phyloP scores from a whole-genome alignment of 441 rosid genomes.

The Populus hybrid region DNA sequence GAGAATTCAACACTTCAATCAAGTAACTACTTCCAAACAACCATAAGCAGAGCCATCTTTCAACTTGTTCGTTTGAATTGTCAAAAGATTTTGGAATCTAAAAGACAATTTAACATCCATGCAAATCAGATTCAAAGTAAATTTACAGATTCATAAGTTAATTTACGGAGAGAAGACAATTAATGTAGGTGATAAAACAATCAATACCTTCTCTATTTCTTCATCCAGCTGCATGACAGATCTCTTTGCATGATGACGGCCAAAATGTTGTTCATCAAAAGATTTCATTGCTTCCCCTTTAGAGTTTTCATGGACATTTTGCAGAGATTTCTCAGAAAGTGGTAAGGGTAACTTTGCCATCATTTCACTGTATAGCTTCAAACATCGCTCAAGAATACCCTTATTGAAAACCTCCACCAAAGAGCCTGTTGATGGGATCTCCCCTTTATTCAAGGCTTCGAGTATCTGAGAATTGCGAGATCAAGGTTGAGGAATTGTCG shows the following conservation, averaged over 20 bases:
- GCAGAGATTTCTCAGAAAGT: conserved; percentile 58
- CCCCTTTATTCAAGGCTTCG: conserved; percentile 97
- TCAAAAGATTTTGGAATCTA: neutral
- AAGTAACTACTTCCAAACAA: conserved; percentile 1
- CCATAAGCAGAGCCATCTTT: neutral
- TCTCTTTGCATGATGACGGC: conserved; percentile 87
- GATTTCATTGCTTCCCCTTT: conserved; percentile 55
- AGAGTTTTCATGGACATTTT: conserved; percentile 58
- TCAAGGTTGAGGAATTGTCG: conserved; percentile 2
- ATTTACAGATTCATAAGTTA: neutral
- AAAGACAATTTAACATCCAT: neutral
- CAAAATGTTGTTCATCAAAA: conserved; percentile 93
- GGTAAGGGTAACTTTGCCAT: conserved; percentile 71
- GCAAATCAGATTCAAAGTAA: neutral
- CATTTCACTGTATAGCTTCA: conserved; percentile 68
- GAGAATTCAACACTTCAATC: neutral
- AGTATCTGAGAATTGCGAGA: conserved; percentile 65
- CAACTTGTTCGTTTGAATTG: conserved; percentile 4
- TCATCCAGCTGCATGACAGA: conserved; percentile 76
- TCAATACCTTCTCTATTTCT: conserved; percentile 74
- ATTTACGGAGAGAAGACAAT: neutral
- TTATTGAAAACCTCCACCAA: conserved; percentile 96
- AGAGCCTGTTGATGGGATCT: conserved; percentile 98
- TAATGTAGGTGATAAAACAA: neutral
- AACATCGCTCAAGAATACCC: conserved; percentile 82